Conservation (phyloP, 2,329 filamentous ascomycete genomes). For the Neocatenulostroma microsporum region DNA sequence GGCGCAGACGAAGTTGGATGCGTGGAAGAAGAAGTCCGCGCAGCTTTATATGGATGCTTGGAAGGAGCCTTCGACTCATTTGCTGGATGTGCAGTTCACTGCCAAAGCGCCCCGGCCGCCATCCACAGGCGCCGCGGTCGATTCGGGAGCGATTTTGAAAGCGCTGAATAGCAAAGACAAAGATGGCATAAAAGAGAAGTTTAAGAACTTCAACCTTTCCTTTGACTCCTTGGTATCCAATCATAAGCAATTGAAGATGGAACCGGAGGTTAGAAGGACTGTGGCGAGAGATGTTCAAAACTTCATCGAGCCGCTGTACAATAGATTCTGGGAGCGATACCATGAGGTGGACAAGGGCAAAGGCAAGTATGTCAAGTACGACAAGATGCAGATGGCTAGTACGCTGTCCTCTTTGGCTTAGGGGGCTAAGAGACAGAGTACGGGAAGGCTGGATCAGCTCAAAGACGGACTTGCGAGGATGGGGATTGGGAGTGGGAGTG, state of each 20-base stretch:
- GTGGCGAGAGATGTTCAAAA: conserved; percentile 78
- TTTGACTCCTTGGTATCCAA: conserved; percentile 83
- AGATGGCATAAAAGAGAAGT: conserved; percentile 94
- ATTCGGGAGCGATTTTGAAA: conserved; percentile 79
- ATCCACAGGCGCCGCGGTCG: conserved; percentile 57
- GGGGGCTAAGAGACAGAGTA: conserved; percentile 9
- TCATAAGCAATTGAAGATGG: conserved; percentile 82
- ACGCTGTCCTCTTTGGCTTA: conserved; percentile 33
- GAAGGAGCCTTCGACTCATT: conserved; percentile 75
- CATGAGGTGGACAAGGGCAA: conserved; percentile 97
- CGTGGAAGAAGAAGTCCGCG: conserved; percentile 80
- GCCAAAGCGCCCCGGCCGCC: conserved; percentile 64
- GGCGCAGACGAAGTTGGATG: conserved; percentile 56
- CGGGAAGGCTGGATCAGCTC: conserved; percentile 1
- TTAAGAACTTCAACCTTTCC: conserved; percentile 76
- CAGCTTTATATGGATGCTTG: conserved; percentile 77
- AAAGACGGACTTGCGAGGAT: background rate
- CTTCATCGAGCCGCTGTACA: conserved; percentile 90
- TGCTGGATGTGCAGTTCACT: conserved; percentile 89
- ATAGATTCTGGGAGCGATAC: conserved; percentile 92
- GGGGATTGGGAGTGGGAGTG: background rate
- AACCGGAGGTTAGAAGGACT: conserved; percentile 74
- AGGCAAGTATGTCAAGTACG: conserved; percentile 97
- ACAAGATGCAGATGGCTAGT: conserved; percentile 71
- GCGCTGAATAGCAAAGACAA: conserved; percentile 81